A percentile compares a stretch with the other conserved stretches of the same genome.
Evolutionary conservation across 305 asterid genomes (phyloP).

Genomic region (Solanum chacoense): DNA sequence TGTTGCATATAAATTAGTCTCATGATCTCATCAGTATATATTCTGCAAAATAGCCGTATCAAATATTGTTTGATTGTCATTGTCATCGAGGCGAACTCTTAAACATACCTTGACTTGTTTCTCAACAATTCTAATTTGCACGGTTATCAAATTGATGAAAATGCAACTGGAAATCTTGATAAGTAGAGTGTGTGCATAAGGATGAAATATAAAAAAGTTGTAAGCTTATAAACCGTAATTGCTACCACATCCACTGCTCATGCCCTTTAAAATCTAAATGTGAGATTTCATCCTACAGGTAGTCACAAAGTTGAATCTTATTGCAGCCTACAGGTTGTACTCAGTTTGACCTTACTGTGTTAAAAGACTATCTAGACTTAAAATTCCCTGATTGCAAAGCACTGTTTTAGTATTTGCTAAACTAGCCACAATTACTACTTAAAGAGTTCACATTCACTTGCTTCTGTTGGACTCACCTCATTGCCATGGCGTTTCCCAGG

Average conservation of each 20-base stretch:
- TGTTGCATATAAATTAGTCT: background rate
- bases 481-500: constrained; percentile 71
- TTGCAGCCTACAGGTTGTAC: background rate
- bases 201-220: background rate
- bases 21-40: background rate
- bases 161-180: background rate
- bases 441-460: background rate
- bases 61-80: background rate
- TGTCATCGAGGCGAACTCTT: background rate
- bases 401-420: background rate
- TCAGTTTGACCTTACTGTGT: background rate
- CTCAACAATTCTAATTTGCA: background rate
- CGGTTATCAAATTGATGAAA: background rate
- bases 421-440: background rate
- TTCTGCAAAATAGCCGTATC: background rate
- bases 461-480: constrained; percentile 39
- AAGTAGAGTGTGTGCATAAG: background rate
- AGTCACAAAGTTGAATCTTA: background rate
- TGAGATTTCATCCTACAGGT: background rate
- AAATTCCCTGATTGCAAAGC: background rate
- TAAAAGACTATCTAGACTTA: background rate
- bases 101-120: background rate
- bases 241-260: background rate
- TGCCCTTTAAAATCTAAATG: background rate
- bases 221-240: background rate